These are phyloP conservation scores for Dictyostelium discoideum DNA, from an alignment of 78 protist species.

Conservation along the genomic window DNA sequence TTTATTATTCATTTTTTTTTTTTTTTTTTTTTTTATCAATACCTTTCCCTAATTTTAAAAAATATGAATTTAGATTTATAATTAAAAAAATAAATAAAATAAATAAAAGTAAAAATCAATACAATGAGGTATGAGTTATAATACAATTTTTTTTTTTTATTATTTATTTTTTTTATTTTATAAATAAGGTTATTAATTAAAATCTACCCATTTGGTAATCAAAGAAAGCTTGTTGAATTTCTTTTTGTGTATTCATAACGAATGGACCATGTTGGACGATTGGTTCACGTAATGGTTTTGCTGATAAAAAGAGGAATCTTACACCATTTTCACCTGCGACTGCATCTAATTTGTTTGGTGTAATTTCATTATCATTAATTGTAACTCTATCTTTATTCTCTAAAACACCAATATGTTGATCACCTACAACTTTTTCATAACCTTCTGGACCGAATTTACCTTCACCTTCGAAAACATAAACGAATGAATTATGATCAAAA, in stretches of 20 bases:
- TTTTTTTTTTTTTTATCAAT: too few relatives aligned
- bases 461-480: slow-evolving; percentile 41
- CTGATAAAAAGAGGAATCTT: slow-evolving; percentile 5
- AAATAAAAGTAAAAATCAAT: background rate
- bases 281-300: slow-evolving; percentile 82
- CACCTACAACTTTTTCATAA: background rate
- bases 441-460: slow-evolving; percentile 46
- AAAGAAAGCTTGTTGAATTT: slow-evolving; percentile 79
- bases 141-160: too few relatives aligned
- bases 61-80: too few relatives aligned
- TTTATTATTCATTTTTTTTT: too few relatives aligned
- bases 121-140: too few relatives aligned
- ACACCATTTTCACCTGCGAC: slow-evolving; percentile 7
- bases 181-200: background rate
- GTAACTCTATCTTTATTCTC: background rate
- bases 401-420: slow-evolving; percentile 13
- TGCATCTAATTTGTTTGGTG: slow-evolving; percentile 34
- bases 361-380: background rate
- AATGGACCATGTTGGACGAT: slow-evolving; percentile 87
- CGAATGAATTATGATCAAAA: slow-evolving; percentile 39
- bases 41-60: too few relatives aligned
- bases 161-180: too few relatives aligned
- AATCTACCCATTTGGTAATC: slow-evolving; percentile 79
- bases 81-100: too few relatives aligned
- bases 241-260: slow-evolving; percentile 91